phyloP scores from a whole-genome alignment of 768 basidiomycete species.

The Pholiota molesta region DNA sequence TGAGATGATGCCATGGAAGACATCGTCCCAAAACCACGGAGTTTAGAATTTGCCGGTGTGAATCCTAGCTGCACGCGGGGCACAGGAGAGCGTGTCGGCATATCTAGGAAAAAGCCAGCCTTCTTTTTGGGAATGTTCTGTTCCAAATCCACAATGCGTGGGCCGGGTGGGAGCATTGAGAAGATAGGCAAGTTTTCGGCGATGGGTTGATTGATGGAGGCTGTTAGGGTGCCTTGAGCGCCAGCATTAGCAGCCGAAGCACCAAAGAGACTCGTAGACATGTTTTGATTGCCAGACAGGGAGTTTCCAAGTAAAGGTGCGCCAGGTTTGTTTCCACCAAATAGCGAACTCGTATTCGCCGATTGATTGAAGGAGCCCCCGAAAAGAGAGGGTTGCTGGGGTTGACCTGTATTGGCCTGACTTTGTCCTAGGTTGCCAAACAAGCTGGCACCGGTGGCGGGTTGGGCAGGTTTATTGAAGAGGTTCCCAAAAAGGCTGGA shows the following conservation, averaged over 20 bases:
- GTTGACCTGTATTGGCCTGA: constrained; percentile 33
- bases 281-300: constrained; percentile 23
- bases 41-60: constrained; percentile 65
- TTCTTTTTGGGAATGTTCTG: constrained; percentile 72
- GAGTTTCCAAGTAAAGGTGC: constrained; percentile 44
- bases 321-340: constrained; percentile 54
- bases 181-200: constrained; percentile 73
- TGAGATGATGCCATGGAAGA: constrained; percentile 41
- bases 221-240: constrained; percentile 66
- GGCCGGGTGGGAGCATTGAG: constrained; percentile 73
- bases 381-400: constrained; percentile 43
- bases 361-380: constrained; percentile 54
- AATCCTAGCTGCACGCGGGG: constrained; percentile 69
- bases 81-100: constrained; percentile 71
- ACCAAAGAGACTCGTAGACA: constrained; percentile 22
- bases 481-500: constrained; percentile 36
- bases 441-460: constrained; percentile 35
- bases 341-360: constrained; percentile 41
- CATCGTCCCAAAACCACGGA: constrained; percentile 70
- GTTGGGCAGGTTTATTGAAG: constrained; percentile 48
- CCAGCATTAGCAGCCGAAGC: constrained; percentile 45
- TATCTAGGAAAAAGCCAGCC: constrained; percentile 73
- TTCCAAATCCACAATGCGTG: constrained; percentile 63
- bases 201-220: constrained; percentile 89
- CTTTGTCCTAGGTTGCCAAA: constrained; percentile 51